Evolutionary conservation across 371 early-diverging fungal species (phyloP), one percentile per base, ranked within the genome.

Genomic region (Batkoa obscura): DNA sequence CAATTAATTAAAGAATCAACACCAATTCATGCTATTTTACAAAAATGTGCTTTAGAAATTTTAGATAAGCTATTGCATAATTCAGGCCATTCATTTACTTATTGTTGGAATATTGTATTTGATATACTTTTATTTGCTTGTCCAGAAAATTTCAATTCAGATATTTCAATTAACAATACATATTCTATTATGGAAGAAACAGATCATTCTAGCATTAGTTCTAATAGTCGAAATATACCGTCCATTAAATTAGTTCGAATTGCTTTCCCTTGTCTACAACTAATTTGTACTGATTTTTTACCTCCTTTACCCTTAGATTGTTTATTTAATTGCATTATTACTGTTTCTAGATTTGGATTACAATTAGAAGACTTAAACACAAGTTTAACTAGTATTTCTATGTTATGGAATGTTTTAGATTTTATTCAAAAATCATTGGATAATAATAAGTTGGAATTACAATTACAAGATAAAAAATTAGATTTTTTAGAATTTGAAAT

Each of bases 231-330:
- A 23, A 23, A 23, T 23, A 23, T 23, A 23, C 23, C 23, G 23
- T 23, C 52, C 1, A 35, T 47, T 5, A 60, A 78, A 0, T 71
- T 94, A 10, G 81, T 94, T 56, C 80, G 88, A 10, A 72, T 83
- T 33, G 94, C 88, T 1, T 95, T 97, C 59, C 83, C 94, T 2
- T 88, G 84, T 55, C 65, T 96, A 43, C 94, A 96, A 65, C 66
- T 97, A 31, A 88, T 98, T n/a, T 94, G 94, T 65, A 84, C 89
- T 2, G 96, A 98, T 62, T 94, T 94, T 59, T 59, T 98, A 34
- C 73, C 86, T 1, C 70, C 83, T 2, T 66, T 97, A 62, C 72
- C 76, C 13, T 84, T 90, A 1, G 69, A 69, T 8, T 80, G 84
- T 55, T 64, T 97, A 31, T 73, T 78, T 12, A 77, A 79, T 43